phyloP scores from a whole-genome alignment of 2,329 filamentous ascomycete genomes.

The Pestalotiopsis sp. region DNA sequence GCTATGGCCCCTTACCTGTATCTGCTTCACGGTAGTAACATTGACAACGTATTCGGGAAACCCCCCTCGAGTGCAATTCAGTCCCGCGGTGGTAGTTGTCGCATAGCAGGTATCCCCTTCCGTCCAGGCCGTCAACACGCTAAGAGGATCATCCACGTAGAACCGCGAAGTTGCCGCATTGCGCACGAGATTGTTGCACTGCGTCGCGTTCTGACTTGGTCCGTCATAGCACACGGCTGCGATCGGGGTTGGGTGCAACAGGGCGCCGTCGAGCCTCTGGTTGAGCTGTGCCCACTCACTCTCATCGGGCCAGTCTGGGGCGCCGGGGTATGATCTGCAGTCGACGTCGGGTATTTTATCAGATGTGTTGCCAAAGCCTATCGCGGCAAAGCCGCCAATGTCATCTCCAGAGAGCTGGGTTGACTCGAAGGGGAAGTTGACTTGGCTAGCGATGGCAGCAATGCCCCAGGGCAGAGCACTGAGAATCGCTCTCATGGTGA shows the following conservation, averaged over 20 bases:
- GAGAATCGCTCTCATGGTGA: background rate
- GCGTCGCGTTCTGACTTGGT: constrained; percentile 23
- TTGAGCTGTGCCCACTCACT: constrained; percentile 32
- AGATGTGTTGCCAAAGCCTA: constrained; percentile 22
- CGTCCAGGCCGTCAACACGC: constrained; percentile 32
- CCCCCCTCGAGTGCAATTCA: constrained; percentile 35
- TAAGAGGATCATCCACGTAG: constrained; percentile 37
- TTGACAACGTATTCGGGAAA: constrained; percentile 40
- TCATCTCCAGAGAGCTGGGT: constrained; percentile 20
- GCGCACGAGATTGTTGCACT: constrained; percentile 29
- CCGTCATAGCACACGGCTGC: constrained; percentile 33
- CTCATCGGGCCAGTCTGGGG: constrained; percentile 26
- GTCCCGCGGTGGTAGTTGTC: constrained; percentile 24
- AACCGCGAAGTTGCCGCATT: constrained; percentile 27
- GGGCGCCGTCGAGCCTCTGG: constrained; percentile 27
- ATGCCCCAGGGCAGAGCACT: background rate
- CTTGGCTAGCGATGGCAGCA: background rate
- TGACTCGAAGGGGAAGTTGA: constrained; percentile 15
- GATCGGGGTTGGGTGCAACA: constrained; percentile 33
- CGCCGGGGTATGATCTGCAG: constrained; percentile 30
- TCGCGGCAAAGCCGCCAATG: constrained; percentile 21
- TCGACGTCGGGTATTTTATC: background rate
- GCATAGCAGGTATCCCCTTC: constrained; percentile 36
- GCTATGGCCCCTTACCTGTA: constrained; percentile 26
- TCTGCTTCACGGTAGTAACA: constrained; percentile 36